These are phyloP conservation scores for Pichia heedii DNA, from an alignment of 805 yeast species.

Conservation along the genomic window DNA sequence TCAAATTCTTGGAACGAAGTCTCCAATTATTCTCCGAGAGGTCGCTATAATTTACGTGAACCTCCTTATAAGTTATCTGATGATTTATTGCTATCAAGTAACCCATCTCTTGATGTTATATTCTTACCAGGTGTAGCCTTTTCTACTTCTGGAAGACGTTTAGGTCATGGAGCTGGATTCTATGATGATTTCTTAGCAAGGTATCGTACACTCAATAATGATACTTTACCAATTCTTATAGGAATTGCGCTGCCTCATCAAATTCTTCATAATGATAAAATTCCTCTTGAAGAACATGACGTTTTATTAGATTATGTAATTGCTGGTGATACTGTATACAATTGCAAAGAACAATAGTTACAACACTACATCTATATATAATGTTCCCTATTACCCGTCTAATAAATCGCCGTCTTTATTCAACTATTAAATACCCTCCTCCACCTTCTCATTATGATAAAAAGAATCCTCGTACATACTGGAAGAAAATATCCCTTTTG, in stretches of 20 bases:
- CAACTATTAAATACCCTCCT: conserved; percentile 14
- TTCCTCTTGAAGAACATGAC: conserved; percentile 61
- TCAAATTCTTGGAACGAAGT: conserved; percentile 32
- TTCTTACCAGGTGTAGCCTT: conserved; percentile 86
- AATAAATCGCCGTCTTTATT: background rate
- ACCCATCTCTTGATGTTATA: conserved; percentile 48
- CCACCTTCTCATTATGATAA: conserved; percentile 13
- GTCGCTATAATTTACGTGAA: conserved; percentile 59
- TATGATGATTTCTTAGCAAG: conserved; percentile 70
- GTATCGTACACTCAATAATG: conserved; percentile 28
- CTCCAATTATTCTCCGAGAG: conserved; percentile 46
- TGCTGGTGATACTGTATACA: conserved; percentile 26
- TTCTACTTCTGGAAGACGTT: conserved; percentile 36
- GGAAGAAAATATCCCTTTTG: conserved; percentile 4
- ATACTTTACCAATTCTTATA: conserved; percentile 34
- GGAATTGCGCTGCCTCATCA: conserved; percentile 67
- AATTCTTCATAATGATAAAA: conserved; percentile 28
- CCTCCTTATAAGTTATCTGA: conserved; percentile 34
- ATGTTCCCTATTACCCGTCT: background rate
- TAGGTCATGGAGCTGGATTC: conserved; percentile 93
- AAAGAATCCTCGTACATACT: background rate
- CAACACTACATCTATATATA: background rate
- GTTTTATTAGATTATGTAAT: conserved; percentile 48
- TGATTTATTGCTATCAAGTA: conserved; percentile 14
- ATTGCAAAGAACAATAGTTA: background rate